Percentiles rank a stretch among this genome's conserved stretches.
These are phyloP conservation scores for Colletotrichum sp. DNA, from an alignment of 2,329 filamentous ascomycete species.

Conservation along the genomic window DNA sequence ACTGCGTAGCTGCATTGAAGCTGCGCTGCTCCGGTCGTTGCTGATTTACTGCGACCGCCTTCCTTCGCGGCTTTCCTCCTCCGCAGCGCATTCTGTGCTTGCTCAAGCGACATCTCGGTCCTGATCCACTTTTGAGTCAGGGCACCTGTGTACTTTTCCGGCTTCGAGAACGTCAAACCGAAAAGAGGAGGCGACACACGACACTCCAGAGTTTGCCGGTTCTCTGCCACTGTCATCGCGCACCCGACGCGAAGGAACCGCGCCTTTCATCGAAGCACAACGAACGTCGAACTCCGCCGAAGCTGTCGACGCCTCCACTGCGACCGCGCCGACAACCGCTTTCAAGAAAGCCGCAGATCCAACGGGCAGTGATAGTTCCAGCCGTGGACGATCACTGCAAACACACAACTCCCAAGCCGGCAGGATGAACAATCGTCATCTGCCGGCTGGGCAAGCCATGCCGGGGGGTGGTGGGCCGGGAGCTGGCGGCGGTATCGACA, in stretches of 20 bases:
- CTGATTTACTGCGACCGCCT: neutral
- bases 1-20: slow-evolving; percentile 1
- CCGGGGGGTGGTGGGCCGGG: slow-evolving; percentile 42
- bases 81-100: neutral
- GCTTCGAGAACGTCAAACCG: neutral
- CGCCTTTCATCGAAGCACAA: neutral
- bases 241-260: neutral
- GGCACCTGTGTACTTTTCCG: neutral
- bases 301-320: slow-evolving; percentile 14
- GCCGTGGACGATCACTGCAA: slow-evolving; percentile 25
- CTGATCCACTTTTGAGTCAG: neutral
- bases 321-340: slow-evolving; percentile 9
- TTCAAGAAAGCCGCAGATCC: slow-evolving; percentile 6
- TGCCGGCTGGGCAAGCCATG: slow-evolving; percentile 76
- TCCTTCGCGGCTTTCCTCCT: neutral
- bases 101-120: neutral
- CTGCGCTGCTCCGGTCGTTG: slow-evolving; percentile 1
- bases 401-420: slow-evolving; percentile 60
- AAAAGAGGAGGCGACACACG: neutral
- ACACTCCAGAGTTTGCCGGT: neutral
- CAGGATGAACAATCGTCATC: slow-evolving; percentile 80
- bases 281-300: neutral
- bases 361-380: slow-evolving; percentile 21
- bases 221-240: neutral
- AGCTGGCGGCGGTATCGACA: slow-evolving; percentile 29